A percentile compares a stretch with the other conserved stretches of the same genome.
Conservation (phyloP, 768 basidiomycete genomes). For the Erythrobasidium yunnanense region DNA sequence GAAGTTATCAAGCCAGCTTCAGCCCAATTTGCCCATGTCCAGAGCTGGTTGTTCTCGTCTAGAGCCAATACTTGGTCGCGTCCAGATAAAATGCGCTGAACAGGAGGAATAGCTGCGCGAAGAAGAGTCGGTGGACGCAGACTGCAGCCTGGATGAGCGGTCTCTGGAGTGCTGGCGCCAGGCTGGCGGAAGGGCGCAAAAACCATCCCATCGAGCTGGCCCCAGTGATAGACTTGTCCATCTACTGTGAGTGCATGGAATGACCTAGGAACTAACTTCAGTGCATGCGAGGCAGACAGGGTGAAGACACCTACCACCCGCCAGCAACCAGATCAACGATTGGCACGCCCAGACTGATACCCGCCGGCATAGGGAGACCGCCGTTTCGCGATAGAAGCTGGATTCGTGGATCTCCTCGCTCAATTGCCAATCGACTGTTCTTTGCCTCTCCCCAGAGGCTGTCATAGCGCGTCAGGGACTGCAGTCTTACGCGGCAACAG, state of each 20-base stretch:
- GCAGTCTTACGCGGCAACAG: background rate
- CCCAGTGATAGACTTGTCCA: conserved; percentile 71
- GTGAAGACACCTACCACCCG: conserved; percentile 51
- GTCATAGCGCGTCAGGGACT: background rate
- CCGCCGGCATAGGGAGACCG: conserved; percentile 56
- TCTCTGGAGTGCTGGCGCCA: conserved; percentile 39
- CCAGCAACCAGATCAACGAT: conserved; percentile 67
- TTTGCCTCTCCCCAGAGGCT: conserved; percentile 48
- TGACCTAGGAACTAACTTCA: conserved; percentile 41
- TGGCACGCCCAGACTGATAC: conserved; percentile 49
- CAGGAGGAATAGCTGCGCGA: conserved; percentile 44
- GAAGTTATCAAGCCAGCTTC: background rate
- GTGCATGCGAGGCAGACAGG: background rate
- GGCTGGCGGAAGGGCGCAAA: conserved; percentile 49
- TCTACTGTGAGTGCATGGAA: conserved; percentile 73
- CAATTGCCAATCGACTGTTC: conserved; percentile 57
- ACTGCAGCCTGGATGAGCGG: conserved; percentile 21
- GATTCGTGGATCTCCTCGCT: conserved; percentile 40
- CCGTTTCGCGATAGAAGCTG: conserved; percentile 35
- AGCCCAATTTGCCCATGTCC: conserved; percentile 65
- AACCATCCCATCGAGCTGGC: conserved; percentile 30
- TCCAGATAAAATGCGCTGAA: conserved; percentile 53
- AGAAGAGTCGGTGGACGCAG: conserved; percentile 46
- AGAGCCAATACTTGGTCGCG: conserved; percentile 60
- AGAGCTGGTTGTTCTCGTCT: conserved; percentile 53